phyloP scores from a whole-genome alignment of 768 basidiomycete species.

The Lactifluus volemus region DNA sequence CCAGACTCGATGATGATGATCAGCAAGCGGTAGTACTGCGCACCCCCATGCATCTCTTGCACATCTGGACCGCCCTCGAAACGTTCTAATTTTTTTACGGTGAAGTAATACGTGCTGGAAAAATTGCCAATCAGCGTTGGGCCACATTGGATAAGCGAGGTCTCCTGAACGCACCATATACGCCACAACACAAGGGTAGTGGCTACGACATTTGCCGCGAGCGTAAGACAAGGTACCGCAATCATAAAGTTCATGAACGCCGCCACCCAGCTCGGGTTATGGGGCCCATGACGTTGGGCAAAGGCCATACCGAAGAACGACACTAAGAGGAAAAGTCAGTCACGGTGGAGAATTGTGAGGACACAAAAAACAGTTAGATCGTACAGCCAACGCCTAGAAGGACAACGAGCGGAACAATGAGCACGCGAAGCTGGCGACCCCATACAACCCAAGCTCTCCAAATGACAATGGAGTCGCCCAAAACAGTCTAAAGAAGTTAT shows the following conservation, averaged over 20 bases:
- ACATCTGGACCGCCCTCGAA: neutral
- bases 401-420: constrained; percentile 5
- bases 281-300: neutral
- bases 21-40: constrained; percentile 3
- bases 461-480: constrained; percentile 16
- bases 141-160: neutral
- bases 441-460: constrained; percentile 17
- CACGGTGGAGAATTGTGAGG: too few relatives aligned
- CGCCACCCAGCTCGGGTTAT: neutral
- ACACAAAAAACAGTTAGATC: too few relatives aligned
- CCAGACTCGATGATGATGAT: constrained; percentile 16
- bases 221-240: constrained; percentile 1
- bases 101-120: neutral
- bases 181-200: constrained; percentile 4
- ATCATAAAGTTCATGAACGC: neutral
- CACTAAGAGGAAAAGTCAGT: constrained; percentile 1
- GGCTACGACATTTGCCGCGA: constrained; percentile 8
- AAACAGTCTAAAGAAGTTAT: neutral
- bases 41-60: neutral
- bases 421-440: constrained; percentile 1
- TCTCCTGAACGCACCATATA: neutral
- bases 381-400: constrained; percentile 11
- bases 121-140: neutral
- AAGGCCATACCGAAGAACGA: constrained; percentile 2
- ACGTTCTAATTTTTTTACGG: neutral